phyloP scores from a whole-genome alignment of 2,329 filamentous ascomycete genomes.

The Bisporella sp. region DNA sequence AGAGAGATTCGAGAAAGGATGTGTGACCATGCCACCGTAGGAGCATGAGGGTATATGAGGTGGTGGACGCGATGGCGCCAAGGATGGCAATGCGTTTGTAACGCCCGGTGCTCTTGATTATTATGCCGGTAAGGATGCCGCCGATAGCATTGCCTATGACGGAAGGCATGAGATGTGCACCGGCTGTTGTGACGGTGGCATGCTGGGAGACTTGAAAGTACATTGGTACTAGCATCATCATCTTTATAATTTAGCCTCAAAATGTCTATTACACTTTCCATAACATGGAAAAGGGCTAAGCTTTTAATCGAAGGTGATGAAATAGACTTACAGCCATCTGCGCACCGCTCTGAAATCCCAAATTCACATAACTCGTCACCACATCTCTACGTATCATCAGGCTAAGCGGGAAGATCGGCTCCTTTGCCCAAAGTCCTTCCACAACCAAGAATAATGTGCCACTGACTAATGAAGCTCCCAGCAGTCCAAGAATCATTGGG shows the following conservation, averaged over 20 bases:
- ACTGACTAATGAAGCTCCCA: constrained; percentile 26
- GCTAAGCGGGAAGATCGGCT: constrained; percentile 52
- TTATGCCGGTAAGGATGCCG: constrained; percentile 48
- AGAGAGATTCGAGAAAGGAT: constrained; percentile 46
- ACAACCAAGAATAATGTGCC: constrained; percentile 19
- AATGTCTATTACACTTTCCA: constrained; percentile 36
- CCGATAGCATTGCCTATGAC: constrained; percentile 61
- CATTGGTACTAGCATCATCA: constrained; percentile 60
- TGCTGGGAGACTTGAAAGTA: constrained; percentile 61
- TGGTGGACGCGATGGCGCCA: constrained; percentile 40
- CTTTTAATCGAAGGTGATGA: constrained; percentile 35
- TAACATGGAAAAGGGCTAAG: constrained; percentile 9
- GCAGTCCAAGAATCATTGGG: constrained; percentile 25
- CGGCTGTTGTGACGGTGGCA: constrained; percentile 50
- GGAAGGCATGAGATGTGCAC: constrained; percentile 57
- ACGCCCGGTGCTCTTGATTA: constrained; percentile 41
- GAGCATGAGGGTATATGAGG: constrained; percentile 45
- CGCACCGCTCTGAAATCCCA: constrained; percentile 44
- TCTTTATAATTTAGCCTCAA: constrained; percentile 37
- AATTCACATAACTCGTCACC: constrained; percentile 44
- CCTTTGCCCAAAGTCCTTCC: constrained; percentile 37
- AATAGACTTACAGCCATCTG: constrained; percentile 47
- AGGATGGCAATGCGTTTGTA: constrained; percentile 50
- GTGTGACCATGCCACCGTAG: constrained; percentile 55
- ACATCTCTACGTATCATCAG: constrained; percentile 46